Evolutionary conservation across 805 yeast species (phyloP).

Genomic region (Wickerhamomyces tratensis): DNA sequence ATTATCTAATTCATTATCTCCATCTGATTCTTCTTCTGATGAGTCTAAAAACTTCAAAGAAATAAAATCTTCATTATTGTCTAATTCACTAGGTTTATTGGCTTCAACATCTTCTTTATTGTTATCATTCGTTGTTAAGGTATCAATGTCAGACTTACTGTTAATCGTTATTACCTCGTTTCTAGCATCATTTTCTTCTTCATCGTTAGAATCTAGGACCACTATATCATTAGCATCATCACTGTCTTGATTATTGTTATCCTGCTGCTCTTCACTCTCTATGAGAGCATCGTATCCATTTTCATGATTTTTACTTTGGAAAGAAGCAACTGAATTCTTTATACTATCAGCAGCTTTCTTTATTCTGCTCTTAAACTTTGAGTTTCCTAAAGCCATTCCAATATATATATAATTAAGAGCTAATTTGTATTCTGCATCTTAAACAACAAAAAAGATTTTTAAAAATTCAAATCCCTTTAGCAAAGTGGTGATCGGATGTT

Average conservation of each 20-base stretch:
- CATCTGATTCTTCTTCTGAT: constrained; percentile 18
- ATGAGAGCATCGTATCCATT: constrained; percentile 36
- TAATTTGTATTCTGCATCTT: too few species aligned
- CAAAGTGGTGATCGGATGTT: too few species aligned
- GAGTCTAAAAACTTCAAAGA: constrained; percentile 26
- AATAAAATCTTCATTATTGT: constrained; percentile 31
- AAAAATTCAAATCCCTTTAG: too few species aligned
- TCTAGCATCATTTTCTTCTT: too few species aligned
- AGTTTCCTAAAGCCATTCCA: too few species aligned
- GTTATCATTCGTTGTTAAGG: constrained; percentile 1
- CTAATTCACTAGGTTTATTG: constrained; percentile 18
- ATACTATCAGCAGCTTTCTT: neutral
- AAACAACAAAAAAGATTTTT: too few species aligned
- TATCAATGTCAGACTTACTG: neutral
- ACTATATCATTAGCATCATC: constrained; percentile 6
- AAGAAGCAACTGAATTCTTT: constrained; percentile 9
- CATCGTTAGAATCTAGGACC: too few species aligned
- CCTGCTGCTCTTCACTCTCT: constrained; percentile 28
- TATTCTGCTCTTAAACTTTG: neutral
- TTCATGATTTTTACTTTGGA: constrained; percentile 15
- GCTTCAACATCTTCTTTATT: constrained; percentile 17
- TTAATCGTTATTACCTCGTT: neutral
- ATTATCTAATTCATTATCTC: constrained; percentile 8
- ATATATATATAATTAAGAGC: too few species aligned
- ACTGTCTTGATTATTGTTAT: constrained; percentile 2